Conservation (phyloP, 129 eudicot species). For the Escallonia herrerae region DNA sequence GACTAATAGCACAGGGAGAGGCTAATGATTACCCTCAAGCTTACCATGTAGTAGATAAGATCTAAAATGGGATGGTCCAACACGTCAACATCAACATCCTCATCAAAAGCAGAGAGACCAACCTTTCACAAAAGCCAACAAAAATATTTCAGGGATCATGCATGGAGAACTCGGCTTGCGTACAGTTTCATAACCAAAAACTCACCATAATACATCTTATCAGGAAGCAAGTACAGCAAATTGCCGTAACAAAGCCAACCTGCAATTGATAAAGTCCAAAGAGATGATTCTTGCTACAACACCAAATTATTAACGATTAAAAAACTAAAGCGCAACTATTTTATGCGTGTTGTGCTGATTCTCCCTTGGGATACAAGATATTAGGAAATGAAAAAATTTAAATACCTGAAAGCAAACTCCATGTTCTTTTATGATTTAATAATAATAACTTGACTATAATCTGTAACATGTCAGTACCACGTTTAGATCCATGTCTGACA, state of each 20-base stretch:
- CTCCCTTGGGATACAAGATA: too few relatives aligned
- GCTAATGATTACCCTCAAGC: not conserved
- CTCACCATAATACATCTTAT: slow-evolving; percentile 81
- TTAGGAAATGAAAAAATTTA: too few relatives aligned
- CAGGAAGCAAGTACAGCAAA: slow-evolving; percentile 83
- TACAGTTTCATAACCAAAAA: slow-evolving; percentile 7
- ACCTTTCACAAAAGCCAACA: slow-evolving; percentile 27
- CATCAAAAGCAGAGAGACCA: slow-evolving; percentile 55
- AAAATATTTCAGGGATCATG: not conserved
- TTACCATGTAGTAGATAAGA: slow-evolving; percentile 68
- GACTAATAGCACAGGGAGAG: too few relatives aligned
- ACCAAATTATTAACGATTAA: too few relatives aligned
- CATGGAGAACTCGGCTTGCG: not conserved
- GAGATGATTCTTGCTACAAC: too few relatives aligned
- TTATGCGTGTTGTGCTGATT: too few relatives aligned
- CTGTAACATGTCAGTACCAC: too few relatives aligned
- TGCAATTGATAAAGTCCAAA: slow-evolving; percentile 13
- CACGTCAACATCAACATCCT: slow-evolving; percentile 63
- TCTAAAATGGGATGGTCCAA: slow-evolving; percentile 65
- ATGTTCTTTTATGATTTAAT: too few relatives aligned
- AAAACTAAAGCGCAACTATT: too few relatives aligned
- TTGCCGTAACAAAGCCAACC: slow-evolving; percentile 82
- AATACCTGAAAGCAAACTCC: too few relatives aligned
- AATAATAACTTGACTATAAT: too few relatives aligned
- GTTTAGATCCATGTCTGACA: too few relatives aligned